Base-by-base conservation (phyloP, 1,139 yeast genomes). In the Debaryomyces psychrophilus region DNA sequence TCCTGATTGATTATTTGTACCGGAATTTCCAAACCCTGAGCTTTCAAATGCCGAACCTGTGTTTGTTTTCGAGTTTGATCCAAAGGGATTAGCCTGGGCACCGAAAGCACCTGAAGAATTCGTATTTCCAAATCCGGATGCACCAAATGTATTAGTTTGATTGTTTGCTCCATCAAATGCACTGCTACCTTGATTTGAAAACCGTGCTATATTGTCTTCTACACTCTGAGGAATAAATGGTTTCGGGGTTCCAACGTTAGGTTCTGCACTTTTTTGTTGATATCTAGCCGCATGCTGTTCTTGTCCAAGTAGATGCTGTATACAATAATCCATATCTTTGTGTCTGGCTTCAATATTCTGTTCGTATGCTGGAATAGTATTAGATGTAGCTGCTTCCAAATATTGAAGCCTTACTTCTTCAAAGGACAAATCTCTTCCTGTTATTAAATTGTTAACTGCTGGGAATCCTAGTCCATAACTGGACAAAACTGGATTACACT, bases 401-500 rank as follows among this genome's bases (percentile, higher is more conserved):
- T 69, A 81, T 50, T 71, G 73, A 46, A 75, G 65, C 45, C 87
- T 64, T 31, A 69, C 64, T 55, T 84, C 89, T 52, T 83, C 88
- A 29, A 68, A 71, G 0, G 87, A 82, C 25, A 76, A 58, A 53
- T 84, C 89, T 52, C 85, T 63, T 0, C 76, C 81, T 2, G 67
- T 56, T 5, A 83, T 79, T 37, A 82, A 57, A 45, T 61, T 62
- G 45, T 60, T 63, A 9, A 61, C 61, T 1, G 69, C 67, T 6
- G 67, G 67, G 17, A 43, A 37, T 7, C 59, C 62, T 5, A 65
- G 47, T 1, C 73, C 71, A 49, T 58, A 67, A 27, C 65, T 55
- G 3, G 69, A 62, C 5, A 62, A 48, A 8, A 53, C 55, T 0
- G 68, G 67, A 8, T 44, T 48, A n/a, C 52, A 20, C 23, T 50